A percentile compares a stretch with the other conserved stretches of the same genome.
phyloP scores from a whole-genome alignment of 495 filamentous ascomycete genomes.

The Sporormia fimetaria region DNA sequence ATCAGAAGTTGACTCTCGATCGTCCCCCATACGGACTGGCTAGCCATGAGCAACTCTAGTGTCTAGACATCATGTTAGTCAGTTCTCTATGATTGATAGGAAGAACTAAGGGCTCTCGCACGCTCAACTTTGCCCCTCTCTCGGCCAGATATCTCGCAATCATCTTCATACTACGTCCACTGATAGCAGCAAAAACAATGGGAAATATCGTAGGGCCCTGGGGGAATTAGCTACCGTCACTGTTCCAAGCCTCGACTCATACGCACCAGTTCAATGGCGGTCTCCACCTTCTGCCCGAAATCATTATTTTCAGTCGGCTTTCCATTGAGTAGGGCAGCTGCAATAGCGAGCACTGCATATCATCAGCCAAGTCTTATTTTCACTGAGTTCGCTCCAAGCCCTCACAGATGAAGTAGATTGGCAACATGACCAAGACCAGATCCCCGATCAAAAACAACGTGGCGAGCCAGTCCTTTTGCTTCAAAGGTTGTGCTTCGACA shows the following conservation, averaged over 20 bases:
- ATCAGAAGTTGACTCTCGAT: slow-evolving; percentile 23
- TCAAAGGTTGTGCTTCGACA: slow-evolving; percentile 8
- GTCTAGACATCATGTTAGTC: slow-evolving; percentile 1
- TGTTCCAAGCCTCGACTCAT: neutral
- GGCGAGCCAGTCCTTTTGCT: slow-evolving; percentile 14
- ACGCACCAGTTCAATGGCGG: slow-evolving; percentile 19
- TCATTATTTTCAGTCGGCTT: slow-evolving; percentile 17
- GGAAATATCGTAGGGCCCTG: slow-evolving; percentile 27
- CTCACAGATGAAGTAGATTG: slow-evolving; percentile 22
- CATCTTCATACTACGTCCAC: slow-evolving; percentile 16
- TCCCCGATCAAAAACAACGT: slow-evolving; percentile 15
- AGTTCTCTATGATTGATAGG: neutral
- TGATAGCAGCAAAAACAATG: slow-evolving; percentile 24
- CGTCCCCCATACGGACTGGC: slow-evolving; percentile 23
- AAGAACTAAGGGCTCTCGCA: slow-evolving; percentile 1
- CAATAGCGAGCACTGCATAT: slow-evolving; percentile 13
- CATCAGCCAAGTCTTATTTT: slow-evolving; percentile 1
- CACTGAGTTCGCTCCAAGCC: neutral
- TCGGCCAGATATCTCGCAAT: slow-evolving; percentile 20
- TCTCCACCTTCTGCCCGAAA: slow-evolving; percentile 15
- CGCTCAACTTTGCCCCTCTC: slow-evolving; percentile 19
- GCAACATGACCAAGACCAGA: slow-evolving; percentile 13
- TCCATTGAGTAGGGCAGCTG: slow-evolving; percentile 8
- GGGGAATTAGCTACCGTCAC: neutral
- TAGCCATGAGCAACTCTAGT: slow-evolving; percentile 22